These are phyloP conservation scores for Acrodontium crateriforme DNA, from an alignment of 2,329 filamentous ascomycete genomes.

Conservation along the genomic window DNA sequence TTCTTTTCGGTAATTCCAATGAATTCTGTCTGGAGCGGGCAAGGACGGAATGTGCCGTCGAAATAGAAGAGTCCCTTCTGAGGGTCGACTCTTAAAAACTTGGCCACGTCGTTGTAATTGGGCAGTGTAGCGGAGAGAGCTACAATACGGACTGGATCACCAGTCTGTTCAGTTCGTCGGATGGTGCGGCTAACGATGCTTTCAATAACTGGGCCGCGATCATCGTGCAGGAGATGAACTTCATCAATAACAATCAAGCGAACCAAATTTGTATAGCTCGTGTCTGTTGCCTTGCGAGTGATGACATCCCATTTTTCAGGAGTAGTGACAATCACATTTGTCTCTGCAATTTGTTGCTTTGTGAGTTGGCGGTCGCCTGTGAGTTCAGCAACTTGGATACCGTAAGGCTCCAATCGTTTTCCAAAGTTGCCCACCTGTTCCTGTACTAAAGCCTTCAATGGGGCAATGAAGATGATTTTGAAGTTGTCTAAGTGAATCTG, in stretches of 20 bases:
- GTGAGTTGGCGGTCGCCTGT: conserved; percentile 96
- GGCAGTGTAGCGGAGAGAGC: conserved; percentile 90
- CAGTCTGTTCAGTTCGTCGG: conserved; percentile 82
- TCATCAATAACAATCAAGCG: conserved; percentile 94
- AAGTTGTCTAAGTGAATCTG: conserved; percentile 91
- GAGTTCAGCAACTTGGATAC: conserved; percentile 85
- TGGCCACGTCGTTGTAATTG: conserved; percentile 92
- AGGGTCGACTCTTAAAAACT: conserved; percentile 80
- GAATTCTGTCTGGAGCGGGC: conserved; percentile 90
- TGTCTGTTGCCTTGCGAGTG: conserved; percentile 90
- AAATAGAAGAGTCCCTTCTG: conserved; percentile 88
- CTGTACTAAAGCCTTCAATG: conserved; percentile 87
- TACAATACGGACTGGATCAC: conserved; percentile 80
- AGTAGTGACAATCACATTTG: conserved; percentile 94
- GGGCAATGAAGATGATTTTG: conserved; percentile 97
- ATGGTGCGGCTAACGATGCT: conserved; percentile 94
- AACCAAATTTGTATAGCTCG: conserved; percentile 95
- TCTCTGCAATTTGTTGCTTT: conserved; percentile 96
- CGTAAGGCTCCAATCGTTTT: conserved; percentile 76
- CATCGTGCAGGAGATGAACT: conserved; percentile 93
- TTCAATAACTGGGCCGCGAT: conserved; percentile 89
- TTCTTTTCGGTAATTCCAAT: conserved; percentile 96
- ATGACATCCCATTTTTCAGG: conserved; percentile 99
- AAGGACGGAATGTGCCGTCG: conserved; percentile 84
- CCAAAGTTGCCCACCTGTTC: conserved; percentile 98